Percentiles rank a stretch among this genome's conserved stretches.
Evolutionary conservation across 2,329 filamentous ascomycete species (phyloP).

Genomic region (Paramyrothecium roridum): DNA sequence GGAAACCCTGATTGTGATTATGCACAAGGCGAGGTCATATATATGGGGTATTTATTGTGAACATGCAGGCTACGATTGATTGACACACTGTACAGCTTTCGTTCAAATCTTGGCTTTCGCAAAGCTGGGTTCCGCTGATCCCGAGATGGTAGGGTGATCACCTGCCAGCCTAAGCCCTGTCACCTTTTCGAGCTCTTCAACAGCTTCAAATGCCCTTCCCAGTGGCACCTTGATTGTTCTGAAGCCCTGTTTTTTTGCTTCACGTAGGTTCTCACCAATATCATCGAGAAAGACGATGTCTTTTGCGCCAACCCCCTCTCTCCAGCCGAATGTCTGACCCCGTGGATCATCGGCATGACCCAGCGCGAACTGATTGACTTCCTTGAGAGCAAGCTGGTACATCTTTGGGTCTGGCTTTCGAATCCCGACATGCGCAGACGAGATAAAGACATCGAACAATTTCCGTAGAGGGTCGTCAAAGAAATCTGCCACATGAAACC

Average conservation of each 20-base stretch:
- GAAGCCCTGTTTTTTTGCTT: conserved; percentile 70
- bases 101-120: conserved; percentile 39
- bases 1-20: conserved; percentile 7
- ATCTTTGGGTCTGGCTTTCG: conserved; percentile 83
- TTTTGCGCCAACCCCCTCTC: conserved; percentile 48
- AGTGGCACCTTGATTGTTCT: conserved; percentile 81
- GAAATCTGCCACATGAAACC: conserved; percentile 53
- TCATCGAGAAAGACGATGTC: conserved; percentile 90
- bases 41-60: neutral
- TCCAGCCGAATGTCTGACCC: conserved; percentile 40
- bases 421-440: conserved; percentile 80
- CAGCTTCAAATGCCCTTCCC: conserved; percentile 75
- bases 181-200: conserved; percentile 72
- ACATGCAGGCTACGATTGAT: neutral
- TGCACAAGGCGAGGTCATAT: neutral
- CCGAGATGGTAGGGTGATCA: conserved; percentile 46
- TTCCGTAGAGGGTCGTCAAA: conserved; percentile 55
- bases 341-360: conserved; percentile 39
- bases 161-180: conserved; percentile 66
- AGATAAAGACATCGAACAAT: conserved; percentile 84
- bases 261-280: conserved; percentile 90
- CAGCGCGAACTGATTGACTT: conserved; percentile 61
- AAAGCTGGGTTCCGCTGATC: conserved; percentile 31
- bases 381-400: conserved; percentile 69
- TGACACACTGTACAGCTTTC: neutral